These are phyloP conservation scores for Pholiota microspora DNA, from an alignment of 768 basidiomycete species.

Conservation along the genomic window DNA sequence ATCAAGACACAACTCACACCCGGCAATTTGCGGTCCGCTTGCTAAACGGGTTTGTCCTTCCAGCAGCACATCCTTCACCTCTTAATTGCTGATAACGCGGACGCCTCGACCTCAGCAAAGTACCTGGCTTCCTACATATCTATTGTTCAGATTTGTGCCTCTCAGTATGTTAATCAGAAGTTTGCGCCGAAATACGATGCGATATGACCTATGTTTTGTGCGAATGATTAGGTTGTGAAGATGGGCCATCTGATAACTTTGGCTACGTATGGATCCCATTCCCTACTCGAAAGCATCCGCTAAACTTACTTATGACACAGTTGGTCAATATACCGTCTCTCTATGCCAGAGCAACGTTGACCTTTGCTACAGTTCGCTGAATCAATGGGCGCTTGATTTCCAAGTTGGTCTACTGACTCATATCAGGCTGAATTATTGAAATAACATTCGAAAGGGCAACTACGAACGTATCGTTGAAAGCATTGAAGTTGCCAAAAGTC, in stretches of 20 bases:
- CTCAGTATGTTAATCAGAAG: not conserved
- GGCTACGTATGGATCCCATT: constrained; percentile 64
- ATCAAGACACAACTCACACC: not conserved
- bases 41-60: not conserved
- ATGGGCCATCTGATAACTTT: constrained; percentile 89
- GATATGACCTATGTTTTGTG: not conserved
- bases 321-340: constrained; percentile 27
- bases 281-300: not conserved
- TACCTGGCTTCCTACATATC: not conserved
- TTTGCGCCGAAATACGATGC: not conserved
- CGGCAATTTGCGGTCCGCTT: not conserved
- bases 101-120: not conserved
- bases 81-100: not conserved
- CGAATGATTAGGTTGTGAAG: not conserved
- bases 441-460: constrained; percentile 65
- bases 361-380: constrained; percentile 67
- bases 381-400: constrained; percentile 98
- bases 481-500: constrained; percentile 82
- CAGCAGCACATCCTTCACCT: not conserved
- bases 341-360: not conserved
- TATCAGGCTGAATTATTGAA: not conserved
- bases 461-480: constrained; percentile 87
- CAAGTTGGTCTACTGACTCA: constrained; percentile 48
- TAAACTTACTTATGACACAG: constrained; percentile 17
- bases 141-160: not conserved